Evolutionary conservation across 768 basidiomycete species (phyloP), one percentile per base, ranked within the genome.

Genomic region (Stropharia rugosoannulata): DNA sequence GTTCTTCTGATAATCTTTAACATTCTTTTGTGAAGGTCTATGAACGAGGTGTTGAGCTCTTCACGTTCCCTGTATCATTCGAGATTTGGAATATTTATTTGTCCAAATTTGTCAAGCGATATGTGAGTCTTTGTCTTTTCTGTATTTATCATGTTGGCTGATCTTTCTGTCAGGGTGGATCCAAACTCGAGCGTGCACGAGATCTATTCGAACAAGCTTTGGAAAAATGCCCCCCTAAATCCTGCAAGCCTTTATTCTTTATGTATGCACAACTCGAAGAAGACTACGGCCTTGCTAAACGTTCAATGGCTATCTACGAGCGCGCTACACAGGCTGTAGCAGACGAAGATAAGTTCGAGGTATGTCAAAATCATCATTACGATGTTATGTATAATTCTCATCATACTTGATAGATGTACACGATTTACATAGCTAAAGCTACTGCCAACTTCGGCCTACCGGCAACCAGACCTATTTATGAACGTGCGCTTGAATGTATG

Each of bases 21-120:
- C 67, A 40, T 66, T 59, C 13, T 29, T 25, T 39, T 44, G 38
- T 38, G 5, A 47, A 91, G 90, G 89, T 96, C 22, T 99, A 98
- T 68, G 97, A 98, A 69, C 87, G 95, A 22, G 97, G 97, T 45
- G 93, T 96, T 9, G 96, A 98, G 60, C 75, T 98, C 29, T 98
- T 98, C 77, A 96, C 95, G 8, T 98, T 93, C 80, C 97, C 97
- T 0, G 86, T 98, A 58, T 95, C 94, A 3, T 98, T 98, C 70
- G 97, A 99, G 73, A 87, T 99, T 60, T 98, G 97, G 96, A 98
- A 99, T 70, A 97, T 97, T 51, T 99, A 98, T 70, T 75, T 99
- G 16, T 88, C 93, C 42, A 98, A 98, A 72, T 99, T 99, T 69
- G 83, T 95, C 56, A 95, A 93, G 72, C 90, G 97, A 73, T 98